Base-by-base conservation (phyloP, 1,139 yeast genomes). In the Pichia sp. region DNA sequence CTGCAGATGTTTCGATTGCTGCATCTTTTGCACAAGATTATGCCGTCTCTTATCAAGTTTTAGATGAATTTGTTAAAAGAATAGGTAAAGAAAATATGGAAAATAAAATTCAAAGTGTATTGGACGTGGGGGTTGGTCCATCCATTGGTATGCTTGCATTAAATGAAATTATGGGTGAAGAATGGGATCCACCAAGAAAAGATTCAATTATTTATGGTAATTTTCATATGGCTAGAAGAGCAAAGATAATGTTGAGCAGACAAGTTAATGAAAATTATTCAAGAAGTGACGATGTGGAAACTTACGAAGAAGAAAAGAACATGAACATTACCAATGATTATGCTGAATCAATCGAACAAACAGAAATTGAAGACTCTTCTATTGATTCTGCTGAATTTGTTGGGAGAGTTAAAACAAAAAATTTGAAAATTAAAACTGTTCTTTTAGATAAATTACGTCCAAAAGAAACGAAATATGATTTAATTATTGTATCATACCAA, bases 81-180 rank as follows among this genome's bases (percentile, higher is more conserved):
- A 62, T 70, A 5, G 74, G 74, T 0, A 60, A 60, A 1, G 70
- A 65, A 0, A 57, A 59, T 11, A 87, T 89, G 65, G 64, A 65
- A 30, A 97, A 97, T 0, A 41, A 49, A 9, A 23, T 49, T 8
- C 60, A 71, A 30, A 68, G 76, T 16, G 76, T 92, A 0, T 69
- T 92, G 46, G 95, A 87, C 56, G 76, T 87, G 7, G 95, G 97
- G 0, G 81, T 76, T 59, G 98, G 98, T 0, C 97, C 98, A 1
- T 94, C 92, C 1, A 83, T 95, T 0, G 97, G 97, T 1, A 81
- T 92, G 69, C 69, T 90, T 9, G 98, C 95, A 0, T 68, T 89
- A 48, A 87, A 89, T 59, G 96, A 89, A 55, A 59, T 89, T 1
- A 76, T 86, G 80, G 89, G 87, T 0, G 71, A 70, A 4, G 69